phyloP scores from a whole-genome alignment of 2,329 filamentous ascomycete genomes.

The Pyrenochaeta sp. region DNA sequence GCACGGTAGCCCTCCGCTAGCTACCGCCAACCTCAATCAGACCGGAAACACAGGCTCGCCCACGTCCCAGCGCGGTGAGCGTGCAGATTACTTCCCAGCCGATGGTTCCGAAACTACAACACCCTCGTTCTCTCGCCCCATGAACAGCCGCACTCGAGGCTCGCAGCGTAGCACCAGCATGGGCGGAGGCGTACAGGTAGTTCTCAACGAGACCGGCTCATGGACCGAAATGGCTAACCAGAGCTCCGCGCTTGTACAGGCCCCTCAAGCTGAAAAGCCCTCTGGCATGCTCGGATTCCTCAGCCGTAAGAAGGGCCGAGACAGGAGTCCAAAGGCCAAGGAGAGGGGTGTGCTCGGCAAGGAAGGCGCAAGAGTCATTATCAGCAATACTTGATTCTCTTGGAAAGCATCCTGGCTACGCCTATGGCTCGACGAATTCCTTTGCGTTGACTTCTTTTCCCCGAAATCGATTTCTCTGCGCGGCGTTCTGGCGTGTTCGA shows the following conservation, averaged over 20 bases:
- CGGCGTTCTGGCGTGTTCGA: constrained; percentile 37
- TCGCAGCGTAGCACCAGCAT: constrained; percentile 77
- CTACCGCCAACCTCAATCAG: constrained; percentile 34
- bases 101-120: constrained; percentile 36
- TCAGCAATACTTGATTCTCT: constrained; percentile 51
- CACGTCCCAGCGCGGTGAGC: constrained; percentile 46
- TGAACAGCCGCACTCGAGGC: constrained; percentile 61
- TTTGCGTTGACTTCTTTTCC: constrained; percentile 28
- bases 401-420: constrained; percentile 3
- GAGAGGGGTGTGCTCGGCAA: constrained; percentile 94
- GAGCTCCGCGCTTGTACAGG: constrained; percentile 72
- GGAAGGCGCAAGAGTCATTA: constrained; percentile 78
- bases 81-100: constrained; percentile 45
- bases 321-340: constrained; percentile 91
- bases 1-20: constrained; percentile 57
- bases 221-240: constrained; percentile 92
- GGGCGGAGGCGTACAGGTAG: constrained; percentile 87
- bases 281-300: constrained; percentile 91
- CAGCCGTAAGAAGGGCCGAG: constrained; percentile 86
- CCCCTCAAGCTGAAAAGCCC: constrained; percentile 55
- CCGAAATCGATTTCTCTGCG: constrained; percentile 32
- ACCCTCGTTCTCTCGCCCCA: constrained; percentile 50
- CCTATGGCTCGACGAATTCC: constrained; percentile 40
- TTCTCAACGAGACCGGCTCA: constrained; percentile 85
- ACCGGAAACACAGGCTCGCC: constrained; percentile 37